A percentile compares a stretch with the other conserved stretches of the same genome.
phyloP scores from a whole-genome alignment of 2,329 filamentous ascomycete species.

The Myriosclerotinia scirpicola region DNA sequence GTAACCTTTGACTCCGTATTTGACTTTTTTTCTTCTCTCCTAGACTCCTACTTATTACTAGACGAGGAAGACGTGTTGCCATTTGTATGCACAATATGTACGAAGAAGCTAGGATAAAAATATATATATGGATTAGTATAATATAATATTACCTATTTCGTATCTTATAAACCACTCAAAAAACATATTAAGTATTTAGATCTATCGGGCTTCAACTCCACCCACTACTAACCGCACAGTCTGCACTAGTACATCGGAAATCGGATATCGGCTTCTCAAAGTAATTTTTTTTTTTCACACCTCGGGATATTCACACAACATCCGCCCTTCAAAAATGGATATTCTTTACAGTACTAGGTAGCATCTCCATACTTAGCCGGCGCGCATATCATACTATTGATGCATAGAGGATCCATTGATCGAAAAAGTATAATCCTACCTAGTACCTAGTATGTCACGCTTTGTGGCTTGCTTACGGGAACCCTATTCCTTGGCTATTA shows the following conservation, averaged over 20 bases:
- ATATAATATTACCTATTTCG: no score
- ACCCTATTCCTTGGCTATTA: background rate
- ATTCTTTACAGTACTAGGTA: background rate
- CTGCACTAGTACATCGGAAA: constrained; percentile 1
- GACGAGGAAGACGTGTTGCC: background rate
- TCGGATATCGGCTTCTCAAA: constrained; percentile 16
- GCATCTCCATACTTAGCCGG: constrained; percentile 18
- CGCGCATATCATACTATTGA: constrained; percentile 12
- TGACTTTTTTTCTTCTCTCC: no score
- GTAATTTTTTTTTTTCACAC: background rate
- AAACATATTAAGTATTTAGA: no score
- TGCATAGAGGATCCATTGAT: constrained; percentile 19
- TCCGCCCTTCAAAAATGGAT: background rate
- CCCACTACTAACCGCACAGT: background rate
- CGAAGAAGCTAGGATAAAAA: background rate
- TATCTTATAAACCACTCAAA: background rate
- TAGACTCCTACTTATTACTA: no score
- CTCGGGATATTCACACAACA: constrained; percentile 7
- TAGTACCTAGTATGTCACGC: background rate
- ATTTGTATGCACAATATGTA: background rate
- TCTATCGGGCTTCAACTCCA: background rate
- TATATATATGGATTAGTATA: no score
- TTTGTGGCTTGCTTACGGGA: constrained; percentile 20
- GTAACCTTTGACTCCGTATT: no score
- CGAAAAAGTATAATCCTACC: constrained; percentile 2